Evolutionary conservation across 306 rosid genomes (phyloP).

Genomic region (Prunus campanulata): DNA sequence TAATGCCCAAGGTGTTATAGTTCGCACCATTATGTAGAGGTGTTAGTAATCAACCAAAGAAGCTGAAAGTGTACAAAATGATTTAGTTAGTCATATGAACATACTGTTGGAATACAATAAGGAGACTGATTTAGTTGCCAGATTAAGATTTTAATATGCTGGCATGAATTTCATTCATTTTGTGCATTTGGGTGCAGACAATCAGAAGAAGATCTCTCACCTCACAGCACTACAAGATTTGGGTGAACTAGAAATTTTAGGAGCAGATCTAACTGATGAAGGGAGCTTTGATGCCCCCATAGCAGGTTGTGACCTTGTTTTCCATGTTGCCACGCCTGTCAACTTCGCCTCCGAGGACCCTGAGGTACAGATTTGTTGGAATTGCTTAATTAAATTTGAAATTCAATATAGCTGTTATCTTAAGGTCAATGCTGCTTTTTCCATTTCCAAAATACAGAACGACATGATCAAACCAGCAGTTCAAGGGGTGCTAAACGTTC

Average conservation of each 20-base stretch:
- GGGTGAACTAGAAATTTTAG: constrained; percentile 58
- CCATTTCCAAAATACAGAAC: constrained; percentile 36
- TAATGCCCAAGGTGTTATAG: not conserved
- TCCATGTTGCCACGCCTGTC: constrained; percentile 85
- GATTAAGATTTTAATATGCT: not conserved
- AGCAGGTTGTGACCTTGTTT: constrained; percentile 68
- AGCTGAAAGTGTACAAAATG: not conserved
- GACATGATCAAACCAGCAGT: constrained; percentile 89
- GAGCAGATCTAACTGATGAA: constrained; percentile 63
- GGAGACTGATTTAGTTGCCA: no score
- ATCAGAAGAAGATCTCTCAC: constrained; percentile 56
- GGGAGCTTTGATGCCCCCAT: constrained; percentile 64
- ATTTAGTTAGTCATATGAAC: not conserved
- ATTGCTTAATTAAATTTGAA: not conserved
- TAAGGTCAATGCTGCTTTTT: constrained; percentile 5
- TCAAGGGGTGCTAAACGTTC: constrained; percentile 62
- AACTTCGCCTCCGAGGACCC: constrained; percentile 80
- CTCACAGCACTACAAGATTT: constrained; percentile 45
- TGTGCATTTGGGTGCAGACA: constrained; percentile 37
- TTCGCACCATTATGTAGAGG: not conserved
- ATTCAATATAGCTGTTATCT: not conserved
- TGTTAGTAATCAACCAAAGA: not conserved
- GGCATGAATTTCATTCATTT: not conserved
- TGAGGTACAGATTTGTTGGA: constrained; percentile 45
- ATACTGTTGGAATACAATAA: not conserved